Evolutionary conservation across 2,329 filamentous ascomycete species (phyloP).

Genomic region (Albophoma yamanashiensis): DNA sequence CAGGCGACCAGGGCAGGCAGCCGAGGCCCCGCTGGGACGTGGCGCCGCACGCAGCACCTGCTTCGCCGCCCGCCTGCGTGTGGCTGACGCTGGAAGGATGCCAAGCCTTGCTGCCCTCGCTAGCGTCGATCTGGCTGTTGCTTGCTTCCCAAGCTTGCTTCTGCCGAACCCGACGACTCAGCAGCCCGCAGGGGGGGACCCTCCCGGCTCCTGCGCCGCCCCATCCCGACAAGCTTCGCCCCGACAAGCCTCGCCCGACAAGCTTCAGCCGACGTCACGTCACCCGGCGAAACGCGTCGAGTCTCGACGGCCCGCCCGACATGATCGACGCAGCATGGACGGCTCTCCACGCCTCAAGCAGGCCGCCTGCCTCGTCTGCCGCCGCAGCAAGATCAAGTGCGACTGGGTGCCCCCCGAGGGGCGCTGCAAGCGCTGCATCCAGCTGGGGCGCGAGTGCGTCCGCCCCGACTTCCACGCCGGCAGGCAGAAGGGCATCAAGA

Average conservation of each 20-base stretch:
- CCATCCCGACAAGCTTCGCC: neutral
- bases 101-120: neutral
- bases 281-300: neutral
- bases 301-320: neutral
- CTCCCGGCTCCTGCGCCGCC: neutral
- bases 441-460: slow-evolving; percentile 49
- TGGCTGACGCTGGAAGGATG: neutral
- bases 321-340: slow-evolving; percentile 1
- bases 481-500: slow-evolving; percentile 66
- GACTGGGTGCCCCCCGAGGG: slow-evolving; percentile 40
- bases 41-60: neutral
- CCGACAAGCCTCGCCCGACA: no score
- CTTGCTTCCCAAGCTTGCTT: no score
- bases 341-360: slow-evolving; percentile 19
- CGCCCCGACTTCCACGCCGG: slow-evolving; percentile 65
- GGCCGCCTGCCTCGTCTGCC: slow-evolving; percentile 53
- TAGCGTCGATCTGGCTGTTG: neutral
- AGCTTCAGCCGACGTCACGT: neutral
- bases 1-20: no score
- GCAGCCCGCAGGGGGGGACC: neutral
- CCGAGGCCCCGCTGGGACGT: no score
- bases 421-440: slow-evolving; percentile 50
- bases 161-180: neutral
- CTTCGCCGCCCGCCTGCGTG: neutral
- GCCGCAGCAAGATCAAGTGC: slow-evolving; percentile 59